phyloP scores from a whole-genome alignment of 805 yeast species.

The Yarrowia hollandica region DNA sequence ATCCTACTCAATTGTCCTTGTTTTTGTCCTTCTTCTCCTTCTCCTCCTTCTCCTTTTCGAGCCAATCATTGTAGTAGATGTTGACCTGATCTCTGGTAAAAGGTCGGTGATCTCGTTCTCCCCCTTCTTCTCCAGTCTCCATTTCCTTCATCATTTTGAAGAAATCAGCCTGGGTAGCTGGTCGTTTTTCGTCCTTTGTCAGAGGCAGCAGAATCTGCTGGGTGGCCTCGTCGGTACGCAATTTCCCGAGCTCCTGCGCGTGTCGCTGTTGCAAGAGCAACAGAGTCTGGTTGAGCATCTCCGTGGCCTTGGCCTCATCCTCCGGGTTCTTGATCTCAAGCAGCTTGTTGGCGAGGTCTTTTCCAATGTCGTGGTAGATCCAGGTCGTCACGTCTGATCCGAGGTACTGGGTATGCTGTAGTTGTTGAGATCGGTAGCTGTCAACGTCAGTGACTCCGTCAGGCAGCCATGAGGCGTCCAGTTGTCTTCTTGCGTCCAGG shows the following conservation, averaged over 20 bases:
- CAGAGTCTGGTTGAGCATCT: slow-evolving; percentile 16
- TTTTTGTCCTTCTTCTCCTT: not conserved
- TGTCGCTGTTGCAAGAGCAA: slow-evolving; percentile 10
- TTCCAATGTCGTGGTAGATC: slow-evolving; percentile 25
- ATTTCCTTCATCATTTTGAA: slow-evolving; percentile 22
- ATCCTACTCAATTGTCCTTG: not conserved
- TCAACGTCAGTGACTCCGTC: slow-evolving; percentile 9
- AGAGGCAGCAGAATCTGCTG: slow-evolving; percentile 24
- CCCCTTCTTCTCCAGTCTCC: slow-evolving; percentile 6
- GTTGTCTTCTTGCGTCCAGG: slow-evolving; percentile 2
- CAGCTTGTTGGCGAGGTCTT: slow-evolving; percentile 16
- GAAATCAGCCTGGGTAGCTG: slow-evolving; percentile 13
- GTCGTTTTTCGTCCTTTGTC: slow-evolving; percentile 20
- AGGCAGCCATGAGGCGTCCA: slow-evolving; percentile 18
- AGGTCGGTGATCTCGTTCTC: slow-evolving; percentile 8
- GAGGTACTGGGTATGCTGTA: not conserved
- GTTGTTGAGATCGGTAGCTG: not conserved
- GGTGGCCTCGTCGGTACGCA: slow-evolving; percentile 16
- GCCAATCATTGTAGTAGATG: slow-evolving; percentile 19
- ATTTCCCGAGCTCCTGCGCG: not conserved
- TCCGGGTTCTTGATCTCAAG: slow-evolving; percentile 19
- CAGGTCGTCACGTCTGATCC: slow-evolving; percentile 19
- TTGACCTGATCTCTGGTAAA: slow-evolving; percentile 14
- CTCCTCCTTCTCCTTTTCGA: slow-evolving; percentile 6
- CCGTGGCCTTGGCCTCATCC: slow-evolving; percentile 18